Evolutionary conservation across 1,284 basidiomycete species (phyloP), one percentile per base, ranked within the genome.

Genomic region (Cutaneotrichosporon arboriforme): DNA sequence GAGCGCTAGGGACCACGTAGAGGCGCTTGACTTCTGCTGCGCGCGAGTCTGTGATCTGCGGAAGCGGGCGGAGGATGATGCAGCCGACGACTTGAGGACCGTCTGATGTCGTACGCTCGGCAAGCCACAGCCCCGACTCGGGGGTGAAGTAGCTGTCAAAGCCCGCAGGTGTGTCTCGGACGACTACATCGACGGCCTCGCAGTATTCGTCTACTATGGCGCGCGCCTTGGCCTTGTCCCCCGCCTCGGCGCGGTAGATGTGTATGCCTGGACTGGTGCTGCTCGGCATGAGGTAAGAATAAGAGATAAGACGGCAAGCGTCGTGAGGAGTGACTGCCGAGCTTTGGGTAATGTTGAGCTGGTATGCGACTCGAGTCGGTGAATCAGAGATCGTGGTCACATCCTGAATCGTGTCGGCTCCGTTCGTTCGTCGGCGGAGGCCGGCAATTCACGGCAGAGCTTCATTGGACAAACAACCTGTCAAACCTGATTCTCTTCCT

Each of bases 111-210:
- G 39, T 35, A 7, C 26, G 23, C 41, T 54, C 52, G 21, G 51
- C 54, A 4, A 67, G 48, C 47, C 65, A 54, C 15, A 67, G 34
- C 23, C 65, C 62, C 21, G 66, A 59, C 4, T 57, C 60, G 10
- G 31, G n/a, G 26, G 55, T 60, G 50, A 58, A 67, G 48, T 67
- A 65, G n/a, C 52, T 52, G 39, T 63, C 64, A 18, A 65, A 59
- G 23, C 44, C 57, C 5, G 59, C 62, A 22, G 57, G 56, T 4
- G 58, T 62, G 52, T 67, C 53, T 22, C 53, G 53, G 4, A 54
- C 49, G 10, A 54, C 26, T 15, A 54, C 44, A 14, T 20, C 33
- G 20, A 54, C 42, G 20, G 46, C 53, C 35, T 54, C 53, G 48
- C 45, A 46, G 49, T 54, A 54, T 15, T 44, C 48, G 33, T 46